Conservation (phyloP, 225 moss, liverwort and hornwort species). For the Polytrichum commune region DNA sequence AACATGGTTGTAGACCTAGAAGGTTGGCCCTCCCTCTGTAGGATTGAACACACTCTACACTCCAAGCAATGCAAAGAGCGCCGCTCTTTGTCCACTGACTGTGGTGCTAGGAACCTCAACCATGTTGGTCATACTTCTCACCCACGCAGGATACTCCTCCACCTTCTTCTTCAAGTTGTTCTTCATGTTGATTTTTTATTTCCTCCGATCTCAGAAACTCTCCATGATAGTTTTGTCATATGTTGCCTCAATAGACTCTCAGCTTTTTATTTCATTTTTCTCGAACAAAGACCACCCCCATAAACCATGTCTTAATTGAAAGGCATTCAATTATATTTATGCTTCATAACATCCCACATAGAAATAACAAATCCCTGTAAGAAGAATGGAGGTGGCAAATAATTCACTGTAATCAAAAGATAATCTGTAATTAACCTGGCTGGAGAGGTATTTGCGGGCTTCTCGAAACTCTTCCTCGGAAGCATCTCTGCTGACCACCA, state of each 20-base stretch:
- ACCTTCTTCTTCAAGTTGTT: conserved; percentile 83
- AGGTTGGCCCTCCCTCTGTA: conserved; percentile 93
- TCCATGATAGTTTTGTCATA: conserved; percentile 97
- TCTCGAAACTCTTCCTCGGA: conserved; percentile 85
- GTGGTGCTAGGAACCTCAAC: conserved; percentile 72
- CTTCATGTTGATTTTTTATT: conserved; percentile 77
- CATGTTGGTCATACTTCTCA: conserved; percentile 59
- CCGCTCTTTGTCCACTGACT: conserved; percentile 66
- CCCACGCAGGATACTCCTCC: conserved; percentile 78
- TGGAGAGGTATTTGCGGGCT: conserved; percentile 66
- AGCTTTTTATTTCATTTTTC: conserved; percentile 54
- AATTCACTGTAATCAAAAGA: too few species aligned
- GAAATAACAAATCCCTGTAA: too few species aligned
- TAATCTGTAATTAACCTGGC: conserved; percentile 22
- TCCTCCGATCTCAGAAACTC: conserved; percentile 78
- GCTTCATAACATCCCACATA: too few species aligned
- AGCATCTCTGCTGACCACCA: conserved; percentile 75
- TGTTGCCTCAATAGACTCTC: conserved; percentile 81
- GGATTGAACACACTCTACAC: conserved; percentile 92
- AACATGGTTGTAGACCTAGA: conserved; percentile 44
- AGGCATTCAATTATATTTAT: too few species aligned
- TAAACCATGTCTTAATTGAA: neutral
- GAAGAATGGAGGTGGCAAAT: too few species aligned
- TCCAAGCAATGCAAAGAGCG: conserved; percentile 68
- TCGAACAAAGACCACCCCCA: neutral